Evolutionary conservation across 768 basidiomycete genomes (phyloP).

Genomic region (Mycena chlorophos): DNA sequence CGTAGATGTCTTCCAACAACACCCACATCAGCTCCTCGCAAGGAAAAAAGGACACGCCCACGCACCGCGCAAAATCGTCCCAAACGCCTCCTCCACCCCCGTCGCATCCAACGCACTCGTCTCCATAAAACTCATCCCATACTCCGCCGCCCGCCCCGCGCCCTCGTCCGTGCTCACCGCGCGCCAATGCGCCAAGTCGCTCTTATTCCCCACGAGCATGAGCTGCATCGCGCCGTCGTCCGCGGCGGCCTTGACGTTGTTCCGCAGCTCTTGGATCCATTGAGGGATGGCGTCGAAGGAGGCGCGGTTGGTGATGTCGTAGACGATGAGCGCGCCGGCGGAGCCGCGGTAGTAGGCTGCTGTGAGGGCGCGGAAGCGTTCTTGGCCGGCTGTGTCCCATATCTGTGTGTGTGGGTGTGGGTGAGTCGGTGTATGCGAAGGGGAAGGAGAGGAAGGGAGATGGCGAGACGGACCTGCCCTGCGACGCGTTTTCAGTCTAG

Average conservation of each 20-base stretch:
- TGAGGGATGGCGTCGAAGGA: neutral
- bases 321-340: neutral
- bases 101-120: neutral
- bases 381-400: neutral
- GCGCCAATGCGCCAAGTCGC: neutral
- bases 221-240: neutral
- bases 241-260: neutral
- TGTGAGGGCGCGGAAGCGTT: slow-evolving; percentile 1
- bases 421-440: too few relatives aligned
- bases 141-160: neutral
- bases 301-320: neutral
- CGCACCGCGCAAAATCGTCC: neutral
- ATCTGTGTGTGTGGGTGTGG: neutral
- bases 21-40: neutral
- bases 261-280: neutral
- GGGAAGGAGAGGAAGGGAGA: too few relatives aligned
- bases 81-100: neutral
- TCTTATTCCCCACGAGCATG: slow-evolving; percentile 1
- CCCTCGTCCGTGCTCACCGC: slow-evolving; percentile 1
- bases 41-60: neutral
- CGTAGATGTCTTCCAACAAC: neutral
- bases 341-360: slow-evolving; percentile 1
- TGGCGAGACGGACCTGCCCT: too few relatives aligned
- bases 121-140: slow-evolving; percentile 1
- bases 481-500: too few relatives aligned